Evolutionary conservation across 139 green algal genomes (phyloP).

Genomic region (Bryopsis sp.): DNA sequence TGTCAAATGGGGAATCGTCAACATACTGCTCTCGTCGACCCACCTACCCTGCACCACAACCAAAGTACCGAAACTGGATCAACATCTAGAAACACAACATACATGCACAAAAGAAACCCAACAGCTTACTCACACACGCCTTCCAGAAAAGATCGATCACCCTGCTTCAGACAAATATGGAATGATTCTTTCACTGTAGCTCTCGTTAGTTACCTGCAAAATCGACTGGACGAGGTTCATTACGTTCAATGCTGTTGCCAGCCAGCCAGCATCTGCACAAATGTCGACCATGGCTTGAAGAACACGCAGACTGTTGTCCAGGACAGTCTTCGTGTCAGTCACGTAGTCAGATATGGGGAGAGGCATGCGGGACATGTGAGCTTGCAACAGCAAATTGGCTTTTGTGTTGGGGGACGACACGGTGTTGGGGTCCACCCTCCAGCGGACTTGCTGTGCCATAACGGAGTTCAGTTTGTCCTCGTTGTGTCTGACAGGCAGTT

Average conservation of each 20-base stretch:
- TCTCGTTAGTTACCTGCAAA: conserved; percentile 67
- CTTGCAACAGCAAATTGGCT: conserved; percentile 85
- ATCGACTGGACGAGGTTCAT: conserved; percentile 80
- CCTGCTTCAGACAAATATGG: background rate
- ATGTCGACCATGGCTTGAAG: conserved; percentile 90
- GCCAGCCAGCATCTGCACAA: conserved; percentile 64
- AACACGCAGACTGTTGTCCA: conserved; percentile 88
- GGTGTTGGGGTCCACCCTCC: conserved; percentile 42
- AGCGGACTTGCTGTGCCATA: conserved; percentile 50
- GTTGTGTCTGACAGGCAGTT: conserved; percentile 96
- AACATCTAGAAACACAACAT: background rate
- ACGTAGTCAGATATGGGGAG: conserved; percentile 91
- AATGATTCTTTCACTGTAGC: conserved; percentile 15
- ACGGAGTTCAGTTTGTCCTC: conserved; percentile 90
- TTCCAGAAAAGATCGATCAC: too few species aligned
- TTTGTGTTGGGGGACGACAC: conserved; percentile 92
- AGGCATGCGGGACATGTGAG: conserved; percentile 68
- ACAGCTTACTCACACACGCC: background rate
- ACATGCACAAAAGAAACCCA: background rate
- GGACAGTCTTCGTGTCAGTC: conserved; percentile 82
- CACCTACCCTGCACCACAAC: conserved; percentile 54
- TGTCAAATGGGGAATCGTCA: conserved; percentile 63
- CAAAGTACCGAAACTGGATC: background rate
- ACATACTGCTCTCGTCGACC: conserved; percentile 56
- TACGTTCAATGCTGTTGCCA: conserved; percentile 55